Percentiles rank a stretch among this genome's conserved stretches.
phyloP scores from a whole-genome alignment of 2,329 filamentous ascomycete species.

The Aspergillus candidus region DNA sequence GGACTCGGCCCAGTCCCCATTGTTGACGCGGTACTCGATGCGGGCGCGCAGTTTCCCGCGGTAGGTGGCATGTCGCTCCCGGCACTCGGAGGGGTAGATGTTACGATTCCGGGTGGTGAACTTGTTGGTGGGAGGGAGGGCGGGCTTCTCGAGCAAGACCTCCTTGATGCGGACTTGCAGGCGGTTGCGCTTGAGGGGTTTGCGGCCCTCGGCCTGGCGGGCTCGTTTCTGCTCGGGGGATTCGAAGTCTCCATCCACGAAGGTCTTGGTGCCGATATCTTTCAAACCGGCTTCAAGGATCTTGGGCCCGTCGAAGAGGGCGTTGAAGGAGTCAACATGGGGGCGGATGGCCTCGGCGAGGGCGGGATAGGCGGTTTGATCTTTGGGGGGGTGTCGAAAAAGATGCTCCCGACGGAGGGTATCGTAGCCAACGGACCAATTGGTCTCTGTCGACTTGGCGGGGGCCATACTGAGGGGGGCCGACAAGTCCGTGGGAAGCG shows the following conservation, averaged over 20 bases:
- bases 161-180: slow-evolving; percentile 73
- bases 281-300: slow-evolving; percentile 67
- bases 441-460: slow-evolving; percentile 52
- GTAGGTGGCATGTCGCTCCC: slow-evolving; percentile 89
- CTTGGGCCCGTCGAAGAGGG: slow-evolving; percentile 69
- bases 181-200: slow-evolving; percentile 59
- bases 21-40: slow-evolving; percentile 80
- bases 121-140: slow-evolving; percentile 76
- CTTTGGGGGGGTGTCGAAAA: slow-evolving; percentile 80
- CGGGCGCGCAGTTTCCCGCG: slow-evolving; percentile 76
- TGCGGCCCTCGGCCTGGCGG: slow-evolving; percentile 49
- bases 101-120: slow-evolving; percentile 71
- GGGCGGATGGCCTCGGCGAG: slow-evolving; percentile 81
- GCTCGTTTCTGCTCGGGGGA: slow-evolving; percentile 32
- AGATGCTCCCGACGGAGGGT: slow-evolving; percentile 80
- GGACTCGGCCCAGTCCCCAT: slow-evolving; percentile 75
- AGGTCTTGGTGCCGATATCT: slow-evolving; percentile 86
- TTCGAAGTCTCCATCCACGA: slow-evolving; percentile 67
- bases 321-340: slow-evolving; percentile 94
- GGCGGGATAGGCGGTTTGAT: slow-evolving; percentile 80
- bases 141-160: slow-evolving; percentile 74
- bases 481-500: neutral
- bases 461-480: slow-evolving; percentile 45
- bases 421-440: slow-evolving; percentile 82
- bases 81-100: slow-evolving; percentile 85